Evolutionary conservation across 2,329 filamentous ascomycete genomes (phyloP), one percentile per base, ranked within the genome.

Genomic region (Boeremia lycopersici): DNA sequence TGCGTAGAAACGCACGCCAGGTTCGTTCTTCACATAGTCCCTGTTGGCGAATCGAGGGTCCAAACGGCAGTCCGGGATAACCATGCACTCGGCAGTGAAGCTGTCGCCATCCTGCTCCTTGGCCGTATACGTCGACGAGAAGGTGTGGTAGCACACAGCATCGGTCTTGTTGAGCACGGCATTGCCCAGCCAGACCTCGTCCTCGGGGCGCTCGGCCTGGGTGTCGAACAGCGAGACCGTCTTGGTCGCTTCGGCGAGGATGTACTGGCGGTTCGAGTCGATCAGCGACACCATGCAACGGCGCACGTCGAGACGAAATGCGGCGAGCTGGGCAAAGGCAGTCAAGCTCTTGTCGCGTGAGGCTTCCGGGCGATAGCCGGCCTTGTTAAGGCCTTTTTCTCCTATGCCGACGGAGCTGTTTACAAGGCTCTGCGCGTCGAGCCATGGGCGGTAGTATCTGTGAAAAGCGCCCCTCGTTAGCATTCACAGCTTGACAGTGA

Each of bases 221-320:
- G 68, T 58, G 10, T 61, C 59, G 53, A 68, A 66, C 17, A 76
- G 66, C 11, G 73, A 74, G 25, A 73, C 60, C 4, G 69, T 72
- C 38, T 64, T 65, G 12, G 74, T 76, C 28, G 74, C 74, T 58
- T 77, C 74, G 35, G 72, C 72, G 36, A 77, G 68, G 39, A 77
- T 72, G 59, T 74, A 76, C 48, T 74, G 72, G 39, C 64, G 65
- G 23, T 60, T 63, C n/a, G 66, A 65, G 53, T 75, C 73, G 52
- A 76, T 71, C 15, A 76, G 62, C 5, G 73, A 76, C 1, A 76
- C 63, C 69, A 75, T 71, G 45, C 65, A 63, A 8, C 74, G 65
- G 42, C 69, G 67, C 15, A 68, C 65, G 49, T 71, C 49, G 8
- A 76, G 63, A 17, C 72, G 65, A 2, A 76, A 62, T 15, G 71